Base-by-base conservation (phyloP, 2,329 filamentous ascomycete genomes). In the Venturia carpophila region DNA sequence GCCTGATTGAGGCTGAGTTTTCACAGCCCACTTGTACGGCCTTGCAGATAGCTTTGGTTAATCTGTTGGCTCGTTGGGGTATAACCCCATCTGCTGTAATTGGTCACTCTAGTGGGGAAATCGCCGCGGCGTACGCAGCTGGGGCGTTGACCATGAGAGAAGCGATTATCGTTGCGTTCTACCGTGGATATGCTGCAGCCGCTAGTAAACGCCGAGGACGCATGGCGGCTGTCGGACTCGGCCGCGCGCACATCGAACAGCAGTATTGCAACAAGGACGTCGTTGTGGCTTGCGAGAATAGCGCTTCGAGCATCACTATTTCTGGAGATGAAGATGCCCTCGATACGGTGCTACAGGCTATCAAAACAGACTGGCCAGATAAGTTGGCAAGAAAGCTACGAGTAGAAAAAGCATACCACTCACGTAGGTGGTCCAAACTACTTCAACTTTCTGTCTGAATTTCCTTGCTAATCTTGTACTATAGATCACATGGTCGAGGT, bases 341-440 rank as follows among this genome's bases (percentile, higher is more conserved):
- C 0, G 34, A 41, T 0, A 11, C 21, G 0, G 62, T 73, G 21
- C 65, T 67, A 3, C 3, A 34, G 68, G 9, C 41, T 15, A 17
- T 63, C 3, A n/a, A 24, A 47, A 15, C 3, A 21, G 19, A n/a
- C 17, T n/a, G 19, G 11, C 42, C 42, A 43, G 45, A 17, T 4
- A 9, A n/a, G 3, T 60, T 68, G 7, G 65, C 63, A 1, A 42
- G 68, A 5, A 7, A 37, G 7, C 66, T 74, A 0, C 66, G 68
- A 7, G 70, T 73, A 5, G 68, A 72, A 1, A 66, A 64, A 47
- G 72, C 72, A 1, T 74, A 74, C 60, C 72, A 74, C 64, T 74
- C 72, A 6, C 60, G 68, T n/a, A n/a, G n/a, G n/a, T n/a, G n/a
- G n/a, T n/a, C n/a, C n/a, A n/a, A n/a, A n/a, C n/a, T n/a, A n/a